Conservation (phyloP, 768 basidiomycete species). For the Suillus spraguei region DNA sequence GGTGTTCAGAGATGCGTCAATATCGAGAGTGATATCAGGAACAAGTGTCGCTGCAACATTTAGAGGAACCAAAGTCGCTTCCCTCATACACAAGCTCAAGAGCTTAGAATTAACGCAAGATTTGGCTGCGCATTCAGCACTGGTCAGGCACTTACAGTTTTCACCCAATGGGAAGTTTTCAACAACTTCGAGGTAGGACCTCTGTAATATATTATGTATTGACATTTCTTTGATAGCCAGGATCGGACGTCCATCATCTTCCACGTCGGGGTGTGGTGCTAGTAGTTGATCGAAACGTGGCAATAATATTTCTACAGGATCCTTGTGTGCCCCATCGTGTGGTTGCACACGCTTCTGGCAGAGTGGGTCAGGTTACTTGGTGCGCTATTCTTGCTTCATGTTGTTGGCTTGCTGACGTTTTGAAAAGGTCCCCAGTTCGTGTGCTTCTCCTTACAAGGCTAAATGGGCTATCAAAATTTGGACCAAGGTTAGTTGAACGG, state of each 20-base stretch:
- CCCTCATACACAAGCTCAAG: constrained; percentile 57
- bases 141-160: constrained; percentile 75
- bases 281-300: too few species aligned
- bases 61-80: constrained; percentile 56
- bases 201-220: neutral
- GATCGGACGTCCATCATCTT: constrained; percentile 71
- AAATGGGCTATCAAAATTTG: constrained; percentile 67
- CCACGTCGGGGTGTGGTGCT: constrained; percentile 54
- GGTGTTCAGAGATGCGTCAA: too few species aligned
- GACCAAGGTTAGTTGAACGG: constrained; percentile 51
- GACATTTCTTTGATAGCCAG: constrained; percentile 47
- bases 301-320: constrained; percentile 41
- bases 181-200: constrained; percentile 65
- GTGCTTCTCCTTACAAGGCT: constrained; percentile 66
- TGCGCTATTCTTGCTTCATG: constrained; percentile 24
- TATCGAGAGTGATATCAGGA: too few species aligned
- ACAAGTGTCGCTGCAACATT: constrained; percentile 35
- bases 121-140: constrained; percentile 62
- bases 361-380: constrained; percentile 80
- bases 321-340: constrained; percentile 60
- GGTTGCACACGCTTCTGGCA: constrained; percentile 69
- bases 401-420: constrained; percentile 9
- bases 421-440: constrained; percentile 65
- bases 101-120: constrained; percentile 59
- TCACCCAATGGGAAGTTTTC: constrained; percentile 74